These are phyloP conservation scores for Leccinum subgranulosum DNA, from an alignment of 768 basidiomycete species.

Conservation along the genomic window DNA sequence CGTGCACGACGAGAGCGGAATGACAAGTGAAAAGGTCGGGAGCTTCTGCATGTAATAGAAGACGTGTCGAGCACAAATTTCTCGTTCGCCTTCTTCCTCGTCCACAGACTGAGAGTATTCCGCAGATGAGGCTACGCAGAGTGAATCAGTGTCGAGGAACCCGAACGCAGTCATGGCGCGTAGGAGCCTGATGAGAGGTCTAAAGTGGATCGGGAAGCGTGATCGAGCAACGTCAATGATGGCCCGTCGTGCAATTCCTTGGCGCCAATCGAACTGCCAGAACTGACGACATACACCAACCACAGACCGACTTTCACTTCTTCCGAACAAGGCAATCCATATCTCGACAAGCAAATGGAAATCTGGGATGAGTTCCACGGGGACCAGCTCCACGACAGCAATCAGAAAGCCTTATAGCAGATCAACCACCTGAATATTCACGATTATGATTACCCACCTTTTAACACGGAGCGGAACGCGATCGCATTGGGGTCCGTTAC, in stretches of 20 bases:
- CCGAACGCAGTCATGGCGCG: slow-evolving; percentile 76
- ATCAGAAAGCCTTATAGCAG: slow-evolving; percentile 63
- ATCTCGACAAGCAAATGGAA: slow-evolving; percentile 69
- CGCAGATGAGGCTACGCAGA: slow-evolving; percentile 44
- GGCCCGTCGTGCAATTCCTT: slow-evolving; percentile 65
- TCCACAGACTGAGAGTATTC: slow-evolving; percentile 42
- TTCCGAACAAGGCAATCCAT: slow-evolving; percentile 78
- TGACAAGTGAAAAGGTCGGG: slow-evolving; percentile 70
- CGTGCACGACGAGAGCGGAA: slow-evolving; percentile 57
- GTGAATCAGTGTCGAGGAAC: slow-evolving; percentile 70
- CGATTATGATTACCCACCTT: slow-evolving; percentile 50
- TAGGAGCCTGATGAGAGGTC: slow-evolving; percentile 66
- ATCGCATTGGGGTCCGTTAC: slow-evolving; percentile 75
- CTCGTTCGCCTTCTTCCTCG: slow-evolving; percentile 44
- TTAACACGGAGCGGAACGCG: slow-evolving; percentile 77
- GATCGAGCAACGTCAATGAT: slow-evolving; percentile 80
- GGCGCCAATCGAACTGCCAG: slow-evolving; percentile 77
- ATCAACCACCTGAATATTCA: slow-evolving; percentile 1
- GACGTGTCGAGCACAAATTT: slow-evolving; percentile 63
- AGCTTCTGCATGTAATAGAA: slow-evolving; percentile 75
- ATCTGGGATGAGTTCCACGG: slow-evolving; percentile 74
- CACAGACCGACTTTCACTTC: slow-evolving; percentile 60
- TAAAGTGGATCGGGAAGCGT: slow-evolving; percentile 79
- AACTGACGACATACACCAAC: slow-evolving; percentile 74
- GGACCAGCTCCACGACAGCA: slow-evolving; percentile 68